phyloP scores from a whole-genome alignment of 1,284 basidiomycete genomes.

The Trametes versicolor region DNA sequence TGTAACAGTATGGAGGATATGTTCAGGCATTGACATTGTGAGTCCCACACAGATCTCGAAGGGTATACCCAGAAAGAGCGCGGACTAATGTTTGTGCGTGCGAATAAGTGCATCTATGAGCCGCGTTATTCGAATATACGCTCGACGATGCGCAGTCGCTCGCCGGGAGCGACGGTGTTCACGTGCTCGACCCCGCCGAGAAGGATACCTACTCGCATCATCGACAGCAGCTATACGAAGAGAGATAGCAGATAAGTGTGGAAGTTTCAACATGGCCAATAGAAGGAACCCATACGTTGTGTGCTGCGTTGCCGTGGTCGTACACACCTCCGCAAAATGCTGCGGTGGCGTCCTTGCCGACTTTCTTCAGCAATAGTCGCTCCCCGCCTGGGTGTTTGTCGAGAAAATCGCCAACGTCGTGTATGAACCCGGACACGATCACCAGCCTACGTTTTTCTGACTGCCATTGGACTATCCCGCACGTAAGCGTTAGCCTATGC shows the following conservation, averaged over 20 bases:
- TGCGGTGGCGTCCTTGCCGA: constrained; percentile 85
- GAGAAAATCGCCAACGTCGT: constrained; percentile 81
- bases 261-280: background rate
- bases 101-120: background rate
- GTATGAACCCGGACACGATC: constrained; percentile 87
- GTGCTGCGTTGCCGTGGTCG: constrained; percentile 86
- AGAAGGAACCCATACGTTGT: constrained; percentile 62
- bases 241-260: constrained; percentile 13
- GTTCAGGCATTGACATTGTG: background rate
- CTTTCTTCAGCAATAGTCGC: constrained; percentile 65
- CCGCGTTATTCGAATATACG: background rate
- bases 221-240: constrained; percentile 67
- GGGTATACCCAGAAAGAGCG: too few relatives aligned
- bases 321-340: constrained; percentile 89
- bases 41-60: background rate
- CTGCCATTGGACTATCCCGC: constrained; percentile 67
- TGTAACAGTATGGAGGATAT: constrained; percentile 8
- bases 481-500: background rate
- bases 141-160: constrained; percentile 31
- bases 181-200: constrained; percentile 72
- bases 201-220: constrained; percentile 86
- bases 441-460: constrained; percentile 72
- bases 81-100: background rate
- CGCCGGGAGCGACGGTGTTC: constrained; percentile 27
- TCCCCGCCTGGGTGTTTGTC: constrained; percentile 88